Evolutionary conservation across 441 rosid genomes (phyloP).

Genomic region (Erodium texanum): DNA sequence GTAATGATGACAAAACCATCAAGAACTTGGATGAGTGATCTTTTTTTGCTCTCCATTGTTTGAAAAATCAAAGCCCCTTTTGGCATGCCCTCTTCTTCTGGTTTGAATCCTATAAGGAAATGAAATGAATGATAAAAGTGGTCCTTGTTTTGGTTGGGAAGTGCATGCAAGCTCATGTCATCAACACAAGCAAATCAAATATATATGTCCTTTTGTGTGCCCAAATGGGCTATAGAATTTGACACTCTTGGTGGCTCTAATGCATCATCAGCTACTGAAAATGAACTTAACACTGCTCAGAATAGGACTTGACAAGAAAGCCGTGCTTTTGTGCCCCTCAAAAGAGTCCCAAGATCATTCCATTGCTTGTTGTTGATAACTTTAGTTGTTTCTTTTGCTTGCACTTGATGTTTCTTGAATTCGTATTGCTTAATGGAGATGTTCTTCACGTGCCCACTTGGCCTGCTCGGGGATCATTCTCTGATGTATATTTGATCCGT

Average conservation of each 20-base stretch:
- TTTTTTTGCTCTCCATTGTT: not conserved
- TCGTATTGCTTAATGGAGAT: too few species aligned
- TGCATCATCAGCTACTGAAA: not conserved
- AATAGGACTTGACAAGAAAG: not conserved
- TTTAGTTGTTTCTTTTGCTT: too few species aligned
- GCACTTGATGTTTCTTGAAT: too few species aligned
- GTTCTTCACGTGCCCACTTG: too few species aligned
- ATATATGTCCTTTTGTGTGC: not conserved
- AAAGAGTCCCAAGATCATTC: not conserved
- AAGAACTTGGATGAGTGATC: not conserved
- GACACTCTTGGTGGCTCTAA: not conserved
- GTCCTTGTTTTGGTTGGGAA: not conserved
- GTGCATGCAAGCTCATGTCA: not conserved
- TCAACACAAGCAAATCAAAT: not conserved
- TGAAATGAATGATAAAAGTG: not conserved
- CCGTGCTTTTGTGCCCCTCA: not conserved
- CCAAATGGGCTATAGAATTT: not conserved
- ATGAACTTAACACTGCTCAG: not conserved
- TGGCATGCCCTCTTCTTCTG: not conserved
- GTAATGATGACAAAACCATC: slow-evolving; percentile 1
- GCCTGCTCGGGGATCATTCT: too few species aligned
- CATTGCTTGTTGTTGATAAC: too few species aligned
- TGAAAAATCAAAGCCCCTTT: slow-evolving; percentile 1
- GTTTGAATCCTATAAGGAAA: not conserved
- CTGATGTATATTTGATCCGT: too few species aligned